Conservation (phyloP, 345 rosid species). For the Euphorbia tirucalli region DNA sequence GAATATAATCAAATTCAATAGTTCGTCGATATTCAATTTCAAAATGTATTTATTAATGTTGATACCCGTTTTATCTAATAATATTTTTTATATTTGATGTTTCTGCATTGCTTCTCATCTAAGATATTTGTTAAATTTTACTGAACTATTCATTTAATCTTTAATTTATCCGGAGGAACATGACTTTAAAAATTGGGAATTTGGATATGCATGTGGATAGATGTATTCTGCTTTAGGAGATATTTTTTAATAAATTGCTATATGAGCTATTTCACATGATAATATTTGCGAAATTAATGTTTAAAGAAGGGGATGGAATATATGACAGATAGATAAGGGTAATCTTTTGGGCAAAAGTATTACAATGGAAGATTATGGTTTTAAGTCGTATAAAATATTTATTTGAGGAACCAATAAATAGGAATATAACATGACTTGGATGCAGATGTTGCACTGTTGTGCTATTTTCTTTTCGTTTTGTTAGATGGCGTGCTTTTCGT, state of each 20-base stretch:
- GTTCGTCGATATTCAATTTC: no score
- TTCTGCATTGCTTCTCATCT: no score
- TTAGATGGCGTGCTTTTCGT: not conserved
- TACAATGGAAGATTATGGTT: not conserved
- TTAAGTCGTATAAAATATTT: not conserved
- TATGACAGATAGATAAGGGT: not conserved
- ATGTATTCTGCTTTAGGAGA: not conserved
- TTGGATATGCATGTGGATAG: not conserved
- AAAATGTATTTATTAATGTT: no score
- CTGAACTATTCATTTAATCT: not conserved
- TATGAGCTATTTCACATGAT: not conserved
- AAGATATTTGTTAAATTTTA: no score
- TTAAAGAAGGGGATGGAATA: not conserved
- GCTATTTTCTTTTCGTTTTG: not conserved
- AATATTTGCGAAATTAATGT: no score
- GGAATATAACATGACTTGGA: not conserved
- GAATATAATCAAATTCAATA: no score
- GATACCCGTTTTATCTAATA: no score
- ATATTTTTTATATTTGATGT: no score
- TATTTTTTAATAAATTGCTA: not conserved
- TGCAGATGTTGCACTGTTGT: not conserved
- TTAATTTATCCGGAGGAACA: not conserved
- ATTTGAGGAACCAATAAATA: not conserved
- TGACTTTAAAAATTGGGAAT: not conserved
- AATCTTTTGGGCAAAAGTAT: not conserved